Percentiles rank a stretch among this genome's conserved stretches.
These are phyloP conservation scores for Suillus subalutaceus DNA, from an alignment of 768 basidiomycete species.

Conservation along the genomic window DNA sequence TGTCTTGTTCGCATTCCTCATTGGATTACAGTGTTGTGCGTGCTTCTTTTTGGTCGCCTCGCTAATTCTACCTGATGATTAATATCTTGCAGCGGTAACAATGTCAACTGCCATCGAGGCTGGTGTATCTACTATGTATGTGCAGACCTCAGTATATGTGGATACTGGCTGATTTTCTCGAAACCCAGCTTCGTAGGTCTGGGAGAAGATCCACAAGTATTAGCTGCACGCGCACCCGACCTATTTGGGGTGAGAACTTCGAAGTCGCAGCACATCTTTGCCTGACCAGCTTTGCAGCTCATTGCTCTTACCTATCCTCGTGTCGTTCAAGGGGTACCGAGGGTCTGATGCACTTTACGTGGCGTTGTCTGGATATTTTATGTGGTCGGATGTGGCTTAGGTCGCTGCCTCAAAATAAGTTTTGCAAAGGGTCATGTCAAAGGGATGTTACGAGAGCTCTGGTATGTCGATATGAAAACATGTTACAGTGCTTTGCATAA, in stretches of 20 bases:
- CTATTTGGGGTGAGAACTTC: conserved; percentile 57
- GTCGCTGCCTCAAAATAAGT: neutral
- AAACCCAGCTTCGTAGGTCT: conserved; percentile 72
- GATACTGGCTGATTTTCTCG: neutral
- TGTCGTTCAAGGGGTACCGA: conserved; percentile 65
- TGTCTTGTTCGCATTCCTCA: conserved; percentile 78
- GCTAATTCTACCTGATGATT: conserved; percentile 2
- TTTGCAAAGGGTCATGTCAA: neutral
- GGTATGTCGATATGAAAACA: neutral
- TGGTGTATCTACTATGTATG: conserved; percentile 85
- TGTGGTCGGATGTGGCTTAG: neutral
- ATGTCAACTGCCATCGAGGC: conserved; percentile 78
- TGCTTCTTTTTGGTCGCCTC: conserved; percentile 18
- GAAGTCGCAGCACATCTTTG: neutral
- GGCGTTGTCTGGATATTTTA: neutral
- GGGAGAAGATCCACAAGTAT: conserved; percentile 80
- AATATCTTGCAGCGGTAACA: conserved; percentile 52
- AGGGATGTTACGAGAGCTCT: neutral
- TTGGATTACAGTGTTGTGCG: conserved; percentile 74
- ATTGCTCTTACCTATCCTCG: conserved; percentile 70
- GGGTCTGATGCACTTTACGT: conserved; percentile 11
- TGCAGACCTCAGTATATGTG: neutral
- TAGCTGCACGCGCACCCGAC: conserved; percentile 71
- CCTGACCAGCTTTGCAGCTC: conserved; percentile 42
- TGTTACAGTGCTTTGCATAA: neutral